A percentile compares a stretch with the other conserved stretches of the same genome.
Conservation (phyloP, 2,329 filamentous ascomycete species). For the Fusarium pseudoanthophilum region DNA sequence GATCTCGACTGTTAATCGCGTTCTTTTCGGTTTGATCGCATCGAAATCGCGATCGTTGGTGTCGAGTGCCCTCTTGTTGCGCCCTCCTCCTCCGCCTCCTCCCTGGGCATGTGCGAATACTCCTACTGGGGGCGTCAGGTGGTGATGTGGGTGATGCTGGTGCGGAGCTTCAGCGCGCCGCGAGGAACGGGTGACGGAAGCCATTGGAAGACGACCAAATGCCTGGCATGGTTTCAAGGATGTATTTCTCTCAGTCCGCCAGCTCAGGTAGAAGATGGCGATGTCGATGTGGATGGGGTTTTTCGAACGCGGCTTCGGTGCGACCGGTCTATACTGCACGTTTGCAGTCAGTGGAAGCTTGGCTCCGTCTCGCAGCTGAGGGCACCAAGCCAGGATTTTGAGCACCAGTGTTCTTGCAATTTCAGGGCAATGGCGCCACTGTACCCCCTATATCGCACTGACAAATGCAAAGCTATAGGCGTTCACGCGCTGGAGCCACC, state of each 20-base stretch:
- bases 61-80: constrained; percentile 61
- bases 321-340: constrained; percentile 32
- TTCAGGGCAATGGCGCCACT: constrained; percentile 25
- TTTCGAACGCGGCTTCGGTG: constrained; percentile 42
- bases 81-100: constrained; percentile 53
- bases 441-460: constrained; percentile 18
- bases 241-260: constrained; percentile 34
- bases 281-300: constrained; percentile 44
- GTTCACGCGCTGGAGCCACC: constrained; percentile 13
- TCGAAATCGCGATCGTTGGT: constrained; percentile 57
- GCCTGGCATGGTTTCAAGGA: constrained; percentile 52
- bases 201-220: constrained; percentile 56
- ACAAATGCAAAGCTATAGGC: constrained; percentile 18
- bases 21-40: constrained; percentile 59
- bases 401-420: constrained; percentile 2
- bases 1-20: constrained; percentile 65
- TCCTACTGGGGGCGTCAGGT: constrained; percentile 45
- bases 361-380: constrained; percentile 1
- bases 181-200: constrained; percentile 63
- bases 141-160: constrained; percentile 50
- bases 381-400: constrained; percentile 23
- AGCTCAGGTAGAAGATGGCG: constrained; percentile 43
- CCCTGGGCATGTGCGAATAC: constrained; percentile 48
- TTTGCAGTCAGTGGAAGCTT: constrained; percentile 34
- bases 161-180: constrained; percentile 61